These are phyloP conservation scores for Leccinum fallax DNA, from an alignment of 1,284 basidiomycete genomes.

Conservation along the genomic window DNA sequence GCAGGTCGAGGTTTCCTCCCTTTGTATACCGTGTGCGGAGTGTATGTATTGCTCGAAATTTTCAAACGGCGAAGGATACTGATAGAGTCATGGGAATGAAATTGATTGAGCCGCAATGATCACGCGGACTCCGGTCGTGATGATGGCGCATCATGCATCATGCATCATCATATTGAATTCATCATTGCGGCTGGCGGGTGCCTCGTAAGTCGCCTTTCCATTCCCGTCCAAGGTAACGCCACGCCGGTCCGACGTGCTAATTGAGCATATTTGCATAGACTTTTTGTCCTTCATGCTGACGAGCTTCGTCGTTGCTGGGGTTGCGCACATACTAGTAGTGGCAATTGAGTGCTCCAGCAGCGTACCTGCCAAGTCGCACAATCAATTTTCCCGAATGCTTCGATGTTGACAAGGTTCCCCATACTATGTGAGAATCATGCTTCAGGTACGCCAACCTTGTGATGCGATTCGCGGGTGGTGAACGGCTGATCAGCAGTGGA, in stretches of 20 bases:
- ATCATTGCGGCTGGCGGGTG: neutral
- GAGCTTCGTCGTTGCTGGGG: neutral
- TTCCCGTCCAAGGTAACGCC: constrained; percentile 21
- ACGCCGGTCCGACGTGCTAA: constrained; percentile 6
- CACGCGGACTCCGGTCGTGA: constrained; percentile 16
- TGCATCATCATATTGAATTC: neutral
- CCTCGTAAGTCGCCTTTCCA: constrained; percentile 2
- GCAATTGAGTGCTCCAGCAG: neutral
- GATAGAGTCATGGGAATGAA: constrained; percentile 15
- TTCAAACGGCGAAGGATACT: constrained; percentile 10
- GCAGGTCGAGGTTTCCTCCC: constrained; percentile 26
- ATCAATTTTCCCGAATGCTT: neutral
- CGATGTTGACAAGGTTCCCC: neutral
- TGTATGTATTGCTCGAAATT: constrained; percentile 26
- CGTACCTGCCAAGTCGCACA: neutral
- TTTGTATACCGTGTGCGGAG: constrained; percentile 17
- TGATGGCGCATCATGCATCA: constrained; percentile 1
- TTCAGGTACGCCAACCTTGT: neutral
- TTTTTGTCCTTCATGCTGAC: constrained; percentile 3
- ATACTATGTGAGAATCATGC: neutral
- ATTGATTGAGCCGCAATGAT: constrained; percentile 12
- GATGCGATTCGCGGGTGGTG: neutral
- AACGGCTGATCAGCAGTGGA: neutral
- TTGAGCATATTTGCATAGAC: constrained; percentile 8
- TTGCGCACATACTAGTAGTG: neutral